phyloP scores from a whole-genome alignment of 2,329 filamentous ascomycete genomes.

The Colletotrichum kahawae region DNA sequence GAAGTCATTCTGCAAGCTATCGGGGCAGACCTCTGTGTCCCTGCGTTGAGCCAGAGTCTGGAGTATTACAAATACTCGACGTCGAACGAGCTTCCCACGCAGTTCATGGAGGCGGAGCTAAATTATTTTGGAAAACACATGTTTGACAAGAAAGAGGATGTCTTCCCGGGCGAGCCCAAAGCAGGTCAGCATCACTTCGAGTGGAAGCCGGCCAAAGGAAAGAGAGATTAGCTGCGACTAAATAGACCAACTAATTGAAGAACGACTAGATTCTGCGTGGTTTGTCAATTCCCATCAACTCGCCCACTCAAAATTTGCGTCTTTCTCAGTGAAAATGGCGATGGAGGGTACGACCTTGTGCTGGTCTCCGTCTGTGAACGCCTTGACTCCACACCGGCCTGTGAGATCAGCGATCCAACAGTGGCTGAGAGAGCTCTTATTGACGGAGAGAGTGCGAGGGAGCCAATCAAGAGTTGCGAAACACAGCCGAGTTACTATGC shows the following conservation, averaged over 20 bases:
- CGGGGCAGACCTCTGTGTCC: constrained; percentile 63
- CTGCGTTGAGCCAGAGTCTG: constrained; percentile 64
- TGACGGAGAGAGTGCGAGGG: background rate
- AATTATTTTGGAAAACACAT: constrained; percentile 74
- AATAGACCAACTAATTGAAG: no score
- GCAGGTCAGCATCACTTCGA: constrained; percentile 68
- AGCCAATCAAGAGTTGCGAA: background rate
- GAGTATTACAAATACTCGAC: constrained; percentile 72
- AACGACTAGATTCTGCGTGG: accelerated
- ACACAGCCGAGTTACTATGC: background rate
- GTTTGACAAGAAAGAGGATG: constrained; percentile 63
- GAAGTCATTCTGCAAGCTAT: constrained; percentile 58
- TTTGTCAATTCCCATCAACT: background rate
- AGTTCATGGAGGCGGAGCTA: constrained; percentile 74
- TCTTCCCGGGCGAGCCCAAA: constrained; percentile 36
- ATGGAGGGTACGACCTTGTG: background rate
- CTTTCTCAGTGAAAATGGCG: background rate
- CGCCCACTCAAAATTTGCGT: background rate
- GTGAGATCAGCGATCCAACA: background rate
- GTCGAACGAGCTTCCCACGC: constrained; percentile 65
- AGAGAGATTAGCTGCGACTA: background rate
- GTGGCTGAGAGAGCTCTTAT: background rate
- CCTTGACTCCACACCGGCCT: no score
- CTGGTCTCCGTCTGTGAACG: background rate
- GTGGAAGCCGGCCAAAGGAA: constrained; percentile 51